Evolutionary conservation across 2,329 filamentous ascomycete species (phyloP).

Genomic region (Aplosporella prunicola): DNA sequence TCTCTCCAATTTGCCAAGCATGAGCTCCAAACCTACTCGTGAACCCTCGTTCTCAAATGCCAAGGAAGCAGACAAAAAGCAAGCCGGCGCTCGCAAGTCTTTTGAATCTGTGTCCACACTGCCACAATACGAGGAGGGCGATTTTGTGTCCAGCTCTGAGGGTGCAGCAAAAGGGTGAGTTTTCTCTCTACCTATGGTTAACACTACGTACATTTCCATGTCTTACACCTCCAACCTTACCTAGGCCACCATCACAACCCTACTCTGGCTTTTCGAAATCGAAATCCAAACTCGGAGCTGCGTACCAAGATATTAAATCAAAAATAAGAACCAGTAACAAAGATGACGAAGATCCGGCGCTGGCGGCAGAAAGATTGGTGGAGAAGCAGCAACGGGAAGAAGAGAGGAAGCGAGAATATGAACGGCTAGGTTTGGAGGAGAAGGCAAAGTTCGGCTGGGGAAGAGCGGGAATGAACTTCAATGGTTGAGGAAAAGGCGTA

Average conservation of each 20-base stretch:
- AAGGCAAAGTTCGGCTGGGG: conserved; percentile 4
- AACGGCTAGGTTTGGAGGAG: conserved; percentile 2
- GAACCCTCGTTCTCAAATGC: background rate
- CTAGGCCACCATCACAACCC: no score
- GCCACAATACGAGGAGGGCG: background rate
- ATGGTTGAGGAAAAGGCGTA: conserved; percentile 2
- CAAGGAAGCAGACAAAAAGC: background rate
- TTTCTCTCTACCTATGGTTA: background rate
- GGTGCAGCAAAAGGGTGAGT: background rate
- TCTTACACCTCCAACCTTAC: no score
- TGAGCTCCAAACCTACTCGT: no score
- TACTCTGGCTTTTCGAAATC: background rate
- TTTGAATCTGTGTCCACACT: conserved; percentile 1
- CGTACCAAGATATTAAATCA: conserved; percentile 1
- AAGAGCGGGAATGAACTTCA: conserved; percentile 2
- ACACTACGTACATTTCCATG: background rate
- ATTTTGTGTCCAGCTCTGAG: background rate
- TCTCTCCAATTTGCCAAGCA: background rate
- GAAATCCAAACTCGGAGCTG: conserved; percentile 1
- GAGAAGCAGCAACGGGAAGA: conserved; percentile 2
- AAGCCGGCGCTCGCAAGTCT: background rate
- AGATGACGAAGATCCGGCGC: background rate
- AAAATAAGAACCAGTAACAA: conserved; percentile 1
- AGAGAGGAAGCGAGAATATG: conserved; percentile 2
- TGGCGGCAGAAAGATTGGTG: background rate